Evolutionary conservation across 371 early-diverging fungal species (phyloP), one percentile per base, ranked within the genome.

Genomic region (Mortierella sp.): DNA sequence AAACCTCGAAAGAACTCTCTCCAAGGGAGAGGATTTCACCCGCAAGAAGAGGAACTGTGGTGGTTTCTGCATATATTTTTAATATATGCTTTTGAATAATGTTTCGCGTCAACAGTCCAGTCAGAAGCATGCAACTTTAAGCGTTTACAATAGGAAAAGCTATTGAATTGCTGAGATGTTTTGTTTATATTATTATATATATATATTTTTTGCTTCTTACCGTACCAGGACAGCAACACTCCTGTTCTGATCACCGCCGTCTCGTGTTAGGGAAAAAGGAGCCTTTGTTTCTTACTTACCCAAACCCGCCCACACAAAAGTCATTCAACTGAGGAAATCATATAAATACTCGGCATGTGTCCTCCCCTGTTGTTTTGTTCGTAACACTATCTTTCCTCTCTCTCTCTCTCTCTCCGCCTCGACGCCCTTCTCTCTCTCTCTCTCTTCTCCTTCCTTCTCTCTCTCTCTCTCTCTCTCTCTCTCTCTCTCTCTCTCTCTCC

Each of bases 321-420:
- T 26, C 1, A 18, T 18, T 10, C 1, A 55, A 55, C 11, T 11
- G 4, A n/a, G 3, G 22, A n/a, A 24, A 45, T 32, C 64, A 49
- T 63, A 63, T 63, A 63, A 63, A 63, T 63, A 63, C 64, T 49
- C 28, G 51, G 51, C 51, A 45, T 43, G 55, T 55, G 55, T 62
- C 14, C 62, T 30, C 6, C 45, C 26, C 28, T 22, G 26, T 55
- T 55, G 9, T 62, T 37, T 45, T 43, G 30, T 10, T n/a, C 32
- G 32, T 49, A 37, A 24, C 61, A 28, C 26, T 24, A 24, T 28
- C 52, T 60, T 40, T 47, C 39, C 35, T n/a, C n/a, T n/a, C 49
- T 22, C 60, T 32, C 62, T 55, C 55, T 24, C 57, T 45, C 62
- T 66, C 57, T 37, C 28, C 30, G 22, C 8, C 43, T 51, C 37